These are phyloP conservation scores for Komagataella mondaviorum DNA, from an alignment of 805 yeast species.

Conservation along the genomic window DNA sequence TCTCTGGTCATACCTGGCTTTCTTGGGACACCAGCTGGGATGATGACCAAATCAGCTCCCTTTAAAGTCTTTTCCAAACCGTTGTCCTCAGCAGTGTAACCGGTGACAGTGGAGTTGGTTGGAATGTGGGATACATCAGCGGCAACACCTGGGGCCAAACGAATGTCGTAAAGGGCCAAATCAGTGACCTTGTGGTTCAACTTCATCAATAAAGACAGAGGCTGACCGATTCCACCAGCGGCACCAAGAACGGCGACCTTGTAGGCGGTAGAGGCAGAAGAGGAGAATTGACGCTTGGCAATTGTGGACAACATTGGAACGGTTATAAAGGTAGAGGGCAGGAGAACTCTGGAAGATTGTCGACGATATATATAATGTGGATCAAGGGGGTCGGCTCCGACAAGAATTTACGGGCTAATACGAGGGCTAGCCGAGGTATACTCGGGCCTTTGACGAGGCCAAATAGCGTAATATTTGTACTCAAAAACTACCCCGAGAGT, in stretches of 20 bases:
- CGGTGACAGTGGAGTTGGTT: slow-evolving; percentile 79
- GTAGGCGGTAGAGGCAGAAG: slow-evolving; percentile 42
- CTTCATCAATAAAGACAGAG: slow-evolving; percentile 71
- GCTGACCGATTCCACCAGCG: slow-evolving; percentile 94
- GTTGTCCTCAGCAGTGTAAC: slow-evolving; percentile 73
- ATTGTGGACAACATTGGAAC: background rate
- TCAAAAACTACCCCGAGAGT: background rate
- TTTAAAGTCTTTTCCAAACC: slow-evolving; percentile 58
- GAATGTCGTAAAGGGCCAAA: slow-evolving; percentile 76
- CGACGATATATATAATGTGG: background rate
- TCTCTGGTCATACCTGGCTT: slow-evolving; percentile 99
- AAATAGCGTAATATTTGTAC: no score
- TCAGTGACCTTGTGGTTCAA: slow-evolving; percentile 80
- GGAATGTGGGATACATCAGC: slow-evolving; percentile 92
- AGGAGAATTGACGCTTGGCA: background rate
- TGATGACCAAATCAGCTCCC: slow-evolving; percentile 75
- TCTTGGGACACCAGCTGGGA: slow-evolving; percentile 98
- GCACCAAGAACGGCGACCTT: slow-evolving; percentile 77
- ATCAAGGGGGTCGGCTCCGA: background rate
- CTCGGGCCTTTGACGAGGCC: background rate
- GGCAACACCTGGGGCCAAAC: slow-evolving; percentile 94
- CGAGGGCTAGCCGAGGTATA: background rate
- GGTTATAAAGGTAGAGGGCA: background rate
- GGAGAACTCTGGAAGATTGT: background rate
- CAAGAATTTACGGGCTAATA: background rate